phyloP scores from a whole-genome alignment of 345 rosid species.

The Salix koriyanagi region DNA sequence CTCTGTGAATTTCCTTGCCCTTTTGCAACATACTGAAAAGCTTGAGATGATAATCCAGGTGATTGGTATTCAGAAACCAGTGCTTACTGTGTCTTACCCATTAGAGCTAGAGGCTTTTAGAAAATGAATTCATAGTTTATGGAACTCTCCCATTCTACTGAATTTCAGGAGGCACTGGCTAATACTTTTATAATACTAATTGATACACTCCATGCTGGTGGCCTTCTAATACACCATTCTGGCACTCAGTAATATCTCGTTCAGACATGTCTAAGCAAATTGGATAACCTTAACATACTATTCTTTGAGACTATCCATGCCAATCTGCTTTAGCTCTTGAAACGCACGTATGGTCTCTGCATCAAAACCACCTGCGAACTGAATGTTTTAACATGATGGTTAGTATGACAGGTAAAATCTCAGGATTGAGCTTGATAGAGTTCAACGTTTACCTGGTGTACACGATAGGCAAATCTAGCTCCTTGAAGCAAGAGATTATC shows the following conservation, averaged over 20 bases:
- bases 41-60: not conserved
- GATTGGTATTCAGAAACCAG: not conserved
- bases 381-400: slow-evolving; percentile 17
- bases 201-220: not conserved
- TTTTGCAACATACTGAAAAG: not conserved
- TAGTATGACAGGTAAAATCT: not conserved
- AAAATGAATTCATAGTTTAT: not conserved
- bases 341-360: slow-evolving; percentile 51
- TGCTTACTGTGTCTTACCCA: not conserved
- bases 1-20: not conserved
- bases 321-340: slow-evolving; percentile 59
- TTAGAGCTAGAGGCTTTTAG: not conserved
- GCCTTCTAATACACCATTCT: not conserved
- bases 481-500: slow-evolving; percentile 60
- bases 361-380: slow-evolving; percentile 95
- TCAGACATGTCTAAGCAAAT: not conserved
- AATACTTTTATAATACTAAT: not conserved
- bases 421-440: not conserved
- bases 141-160: not conserved
- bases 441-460: slow-evolving; percentile 64
- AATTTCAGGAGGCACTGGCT: not conserved
- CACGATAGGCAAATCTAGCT: slow-evolving; percentile 70
- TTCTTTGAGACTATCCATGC: slow-evolving; percentile 11
- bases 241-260: not conserved
- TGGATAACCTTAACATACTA: not conserved